Conservation (phyloP, 768 basidiomycete species). For the Postia placenta region DNA sequence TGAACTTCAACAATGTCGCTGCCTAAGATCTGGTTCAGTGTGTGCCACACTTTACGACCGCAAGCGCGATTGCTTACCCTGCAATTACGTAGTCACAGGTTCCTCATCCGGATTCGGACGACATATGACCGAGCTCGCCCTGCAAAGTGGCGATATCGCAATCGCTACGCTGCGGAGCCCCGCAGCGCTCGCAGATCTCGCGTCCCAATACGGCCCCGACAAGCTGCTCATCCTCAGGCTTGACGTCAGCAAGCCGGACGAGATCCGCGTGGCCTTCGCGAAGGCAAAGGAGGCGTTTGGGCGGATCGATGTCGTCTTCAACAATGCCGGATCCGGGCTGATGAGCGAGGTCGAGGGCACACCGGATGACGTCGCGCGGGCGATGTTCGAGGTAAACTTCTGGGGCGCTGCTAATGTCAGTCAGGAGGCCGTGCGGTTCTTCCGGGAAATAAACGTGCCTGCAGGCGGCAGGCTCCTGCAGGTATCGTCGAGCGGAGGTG, state of each 20-base stretch:
- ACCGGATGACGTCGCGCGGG: conserved; percentile 13
- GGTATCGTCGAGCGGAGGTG: conserved; percentile 27
- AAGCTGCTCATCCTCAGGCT: conserved; percentile 17
- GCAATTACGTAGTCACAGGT: conserved; percentile 17
- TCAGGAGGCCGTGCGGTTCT: conserved; percentile 25
- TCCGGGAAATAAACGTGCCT: conserved; percentile 29
- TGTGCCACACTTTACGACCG: not conserved
- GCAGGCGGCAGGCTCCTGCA: conserved; percentile 31
- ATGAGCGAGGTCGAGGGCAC: conserved; percentile 15
- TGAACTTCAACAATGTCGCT: not conserved
- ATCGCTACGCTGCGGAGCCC: conserved; percentile 24
- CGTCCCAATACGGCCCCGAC: conserved; percentile 6
- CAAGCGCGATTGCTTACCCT: not conserved
- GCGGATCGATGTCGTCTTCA: conserved; percentile 21
- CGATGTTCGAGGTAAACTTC: conserved; percentile 22
- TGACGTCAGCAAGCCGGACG: conserved; percentile 15
- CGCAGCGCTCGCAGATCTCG: conserved; percentile 16
- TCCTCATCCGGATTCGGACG: conserved; percentile 20
- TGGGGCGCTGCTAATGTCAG: conserved; percentile 24
- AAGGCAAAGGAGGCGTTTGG: conserved; percentile 14
- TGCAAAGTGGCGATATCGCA: conserved; percentile 19
- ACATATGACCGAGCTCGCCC: conserved; percentile 13
- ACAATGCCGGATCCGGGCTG: conserved; percentile 17
- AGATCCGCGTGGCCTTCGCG: conserved; percentile 15
- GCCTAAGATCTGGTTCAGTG: not conserved